Percentiles rank a stretch among this genome's conserved stretches.
Conservation (phyloP, 768 basidiomycete species). For the Lentinula edodes region DNA sequence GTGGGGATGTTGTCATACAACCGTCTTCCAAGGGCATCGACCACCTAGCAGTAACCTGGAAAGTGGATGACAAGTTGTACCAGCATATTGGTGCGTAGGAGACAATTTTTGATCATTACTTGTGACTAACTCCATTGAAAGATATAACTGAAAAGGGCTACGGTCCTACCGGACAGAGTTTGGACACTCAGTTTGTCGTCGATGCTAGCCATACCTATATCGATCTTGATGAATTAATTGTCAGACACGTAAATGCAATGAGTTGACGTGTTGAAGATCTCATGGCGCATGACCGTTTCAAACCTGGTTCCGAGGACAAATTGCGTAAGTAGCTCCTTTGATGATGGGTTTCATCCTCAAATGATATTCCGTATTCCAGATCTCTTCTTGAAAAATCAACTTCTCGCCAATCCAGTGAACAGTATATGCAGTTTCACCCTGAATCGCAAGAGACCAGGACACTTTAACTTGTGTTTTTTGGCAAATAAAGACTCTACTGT, state of each 20-base stretch:
- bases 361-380: constrained; percentile 42
- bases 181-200: constrained; percentile 62
- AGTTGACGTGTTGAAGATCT: constrained; percentile 90
- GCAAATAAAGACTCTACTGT: constrained; percentile 88
- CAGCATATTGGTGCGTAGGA: constrained; percentile 83
- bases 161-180: constrained; percentile 59
- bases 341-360: background rate
- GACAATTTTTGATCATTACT: background rate
- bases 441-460: constrained; percentile 85
- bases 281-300: constrained; percentile 94
- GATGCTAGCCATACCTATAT: constrained; percentile 79
- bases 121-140: constrained; percentile 20
- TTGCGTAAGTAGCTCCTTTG: constrained; percentile 58
- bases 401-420: constrained; percentile 89
- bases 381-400: constrained; percentile 80
- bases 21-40: constrained; percentile 92
- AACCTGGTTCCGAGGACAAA: constrained; percentile 80
- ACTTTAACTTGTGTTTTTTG: constrained; percentile 90
- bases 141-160: constrained; percentile 81
- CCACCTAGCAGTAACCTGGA: constrained; percentile 98
- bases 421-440: constrained; percentile 95
- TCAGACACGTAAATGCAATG: constrained; percentile 94
- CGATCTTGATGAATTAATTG: constrained; percentile 94
- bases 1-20: constrained; percentile 93
- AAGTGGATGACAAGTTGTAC: constrained; percentile 92